phyloP scores from a whole-genome alignment of 78 protist genomes.

The Guillardia theta region DNA sequence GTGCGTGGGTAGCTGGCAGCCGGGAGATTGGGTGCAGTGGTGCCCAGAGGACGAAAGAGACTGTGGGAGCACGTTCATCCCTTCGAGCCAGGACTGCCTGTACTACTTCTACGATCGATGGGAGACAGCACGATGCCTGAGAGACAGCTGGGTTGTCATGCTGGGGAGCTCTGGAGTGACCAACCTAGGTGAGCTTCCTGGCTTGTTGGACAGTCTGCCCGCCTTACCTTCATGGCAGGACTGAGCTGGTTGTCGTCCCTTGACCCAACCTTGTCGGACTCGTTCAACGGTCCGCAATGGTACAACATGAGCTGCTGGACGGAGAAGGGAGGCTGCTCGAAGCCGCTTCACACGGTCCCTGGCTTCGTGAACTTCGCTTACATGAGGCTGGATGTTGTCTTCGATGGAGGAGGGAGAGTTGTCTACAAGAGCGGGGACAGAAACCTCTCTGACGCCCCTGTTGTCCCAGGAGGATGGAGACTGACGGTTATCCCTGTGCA shows the following conservation, averaged over 20 bases:
- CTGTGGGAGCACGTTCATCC: not conserved
- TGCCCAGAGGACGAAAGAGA: not conserved
- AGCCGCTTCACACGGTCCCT: not conserved
- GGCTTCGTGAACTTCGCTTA: not conserved
- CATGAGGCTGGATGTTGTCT: not conserved
- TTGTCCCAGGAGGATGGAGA: not conserved
- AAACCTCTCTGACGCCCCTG: not conserved
- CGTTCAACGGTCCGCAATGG: not conserved
- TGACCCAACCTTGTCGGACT: not conserved
- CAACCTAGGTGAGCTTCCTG: no score
- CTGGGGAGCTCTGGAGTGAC: not conserved
- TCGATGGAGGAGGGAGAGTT: not conserved
- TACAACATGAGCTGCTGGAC: not conserved
- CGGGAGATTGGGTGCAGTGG: not conserved
- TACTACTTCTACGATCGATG: not conserved
- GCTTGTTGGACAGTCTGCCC: no score
- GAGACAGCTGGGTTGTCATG: not conserved
- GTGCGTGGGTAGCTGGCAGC: not conserved
- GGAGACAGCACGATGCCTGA: not conserved
- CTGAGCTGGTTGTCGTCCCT: not conserved
- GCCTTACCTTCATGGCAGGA: no score
- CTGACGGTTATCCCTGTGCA: not conserved
- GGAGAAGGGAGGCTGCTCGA: not conserved
- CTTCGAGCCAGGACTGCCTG: not conserved
- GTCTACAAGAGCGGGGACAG: not conserved